These are phyloP conservation scores for Rhizophora mangle DNA, from an alignment of 345 rosid species.

Conservation along the genomic window DNA sequence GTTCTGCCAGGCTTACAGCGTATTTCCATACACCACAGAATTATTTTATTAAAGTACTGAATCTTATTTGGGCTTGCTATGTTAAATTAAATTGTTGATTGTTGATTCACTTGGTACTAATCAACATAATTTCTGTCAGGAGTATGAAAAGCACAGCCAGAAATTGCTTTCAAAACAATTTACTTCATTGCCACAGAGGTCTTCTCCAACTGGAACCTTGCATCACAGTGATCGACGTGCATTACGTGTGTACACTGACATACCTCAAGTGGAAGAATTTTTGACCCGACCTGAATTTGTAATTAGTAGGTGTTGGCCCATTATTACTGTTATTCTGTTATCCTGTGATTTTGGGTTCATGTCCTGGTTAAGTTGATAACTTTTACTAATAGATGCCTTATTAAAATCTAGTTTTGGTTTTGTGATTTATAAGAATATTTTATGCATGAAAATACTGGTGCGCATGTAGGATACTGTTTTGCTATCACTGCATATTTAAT, in stretches of 20 bases:
- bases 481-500: too few species aligned
- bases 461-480: too few species aligned
- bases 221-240: conserved; percentile 42
- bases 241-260: conserved; percentile 73
- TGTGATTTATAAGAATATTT: too few species aligned
- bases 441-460: too few species aligned
- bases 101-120: conserved; percentile 15
- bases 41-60: conserved; percentile 66
- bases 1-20: conserved; percentile 89
- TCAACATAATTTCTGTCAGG: conserved; percentile 38
- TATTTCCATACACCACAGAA: conserved; percentile 82
- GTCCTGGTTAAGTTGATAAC: neutral
- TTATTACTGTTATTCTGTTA: conserved; percentile 1
- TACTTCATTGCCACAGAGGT: conserved; percentile 26
- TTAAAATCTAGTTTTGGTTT: too few species aligned
- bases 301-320: conserved; percentile 52
- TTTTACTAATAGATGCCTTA: too few species aligned
- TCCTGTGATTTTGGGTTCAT: neutral
- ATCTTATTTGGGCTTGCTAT: neutral
- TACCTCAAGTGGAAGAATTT: conserved; percentile 83
- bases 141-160: conserved; percentile 56
- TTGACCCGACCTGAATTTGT: conserved; percentile 78
- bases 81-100: conserved; percentile 11
- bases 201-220: conserved; percentile 41
- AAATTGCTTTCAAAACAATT: conserved; percentile 40